Evolutionary conservation across 805 yeast species (phyloP), one percentile per base, ranked within the genome.

Genomic region (Candida easanensis): DNA sequence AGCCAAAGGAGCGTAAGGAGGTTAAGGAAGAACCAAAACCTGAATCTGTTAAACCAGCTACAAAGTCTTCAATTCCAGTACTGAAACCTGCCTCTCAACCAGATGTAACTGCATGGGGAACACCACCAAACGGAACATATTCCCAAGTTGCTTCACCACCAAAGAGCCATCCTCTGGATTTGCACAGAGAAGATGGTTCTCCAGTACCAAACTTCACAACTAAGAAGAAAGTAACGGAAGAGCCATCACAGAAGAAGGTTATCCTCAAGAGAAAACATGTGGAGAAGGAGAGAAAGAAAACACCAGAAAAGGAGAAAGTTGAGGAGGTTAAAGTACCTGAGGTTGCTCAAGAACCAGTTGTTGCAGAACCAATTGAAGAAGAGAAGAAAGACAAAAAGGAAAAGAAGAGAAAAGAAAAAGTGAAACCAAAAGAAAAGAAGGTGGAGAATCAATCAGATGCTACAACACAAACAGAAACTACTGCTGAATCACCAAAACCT

Each of bases 71-170:
- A 38, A 37, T 34, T 7, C 33, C 46, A 13, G 48, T 32, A 30
- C 28, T 53, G 20, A 44, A 21, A 41, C 48, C 54, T 11, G 51
- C 57, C 5, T 9, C 39, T 2, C 34, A 20, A 17, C 56, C 55
- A 9, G 20, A 20, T 6, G 36, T 40, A 2, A 30, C 42, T 4
- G 54, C 50, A 2, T 52, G 56, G 56, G 46, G 44, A 1, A 13
- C 25, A 20, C 30, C 45, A 26, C 27, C 13, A 9, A 23, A 30
- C 8, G 31, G 33, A 2, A 25, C 41, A 23, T 36, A 38, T 10
- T 38, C 34, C 15, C 31, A 45, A 2, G 48, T 39, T 8, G 44
- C 46, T 3, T 48, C 51, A 6, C 49, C 54, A 10, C 52, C 51
- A 14, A 46, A 50, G 28, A 25, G 44, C 11, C 45, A 39, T 25